phyloP scores from a whole-genome alignment of 257 asterid species.

The Euphrasia confusa region DNA sequence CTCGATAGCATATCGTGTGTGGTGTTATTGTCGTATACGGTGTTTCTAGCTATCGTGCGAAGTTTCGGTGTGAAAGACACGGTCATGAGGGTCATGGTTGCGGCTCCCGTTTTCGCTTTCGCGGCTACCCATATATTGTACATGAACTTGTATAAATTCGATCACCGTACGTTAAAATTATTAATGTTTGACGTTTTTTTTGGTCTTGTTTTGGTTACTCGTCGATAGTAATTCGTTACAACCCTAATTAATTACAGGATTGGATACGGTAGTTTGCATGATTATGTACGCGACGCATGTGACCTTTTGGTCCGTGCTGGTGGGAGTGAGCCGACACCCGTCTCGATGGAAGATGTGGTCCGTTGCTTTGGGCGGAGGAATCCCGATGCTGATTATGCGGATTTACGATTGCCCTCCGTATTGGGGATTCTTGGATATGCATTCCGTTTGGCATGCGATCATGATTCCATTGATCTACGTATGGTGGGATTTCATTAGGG shows the following conservation, averaged over 20 bases:
- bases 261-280: constrained; percentile 57
- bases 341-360: constrained; percentile 66
- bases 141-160: constrained; percentile 57
- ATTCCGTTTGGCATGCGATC: constrained; percentile 69
- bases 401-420: constrained; percentile 72
- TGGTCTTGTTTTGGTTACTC: background rate
- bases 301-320: constrained; percentile 71
- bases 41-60: constrained; percentile 61
- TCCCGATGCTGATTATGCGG: constrained; percentile 42
- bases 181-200: background rate
- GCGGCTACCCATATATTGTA: constrained; percentile 69
- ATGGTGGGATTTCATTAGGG: constrained; percentile 85
- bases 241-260: constrained; percentile 39
- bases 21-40: constrained; percentile 67
- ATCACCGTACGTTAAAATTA: constrained; percentile 50
- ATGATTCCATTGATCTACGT: constrained; percentile 63
- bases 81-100: constrained; percentile 81
- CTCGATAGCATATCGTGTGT: constrained; percentile 65
- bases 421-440: constrained; percentile 64
- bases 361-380: constrained; percentile 46
- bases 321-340: constrained; percentile 57
- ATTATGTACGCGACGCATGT: constrained; percentile 42
- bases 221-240: background rate
- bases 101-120: constrained; percentile 74
- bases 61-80: constrained; percentile 52